A percentile compares a stretch with the other conserved stretches of the same genome.
phyloP scores from a whole-genome alignment of 1,139 yeast species.

The Yamadazyma taylorii region DNA sequence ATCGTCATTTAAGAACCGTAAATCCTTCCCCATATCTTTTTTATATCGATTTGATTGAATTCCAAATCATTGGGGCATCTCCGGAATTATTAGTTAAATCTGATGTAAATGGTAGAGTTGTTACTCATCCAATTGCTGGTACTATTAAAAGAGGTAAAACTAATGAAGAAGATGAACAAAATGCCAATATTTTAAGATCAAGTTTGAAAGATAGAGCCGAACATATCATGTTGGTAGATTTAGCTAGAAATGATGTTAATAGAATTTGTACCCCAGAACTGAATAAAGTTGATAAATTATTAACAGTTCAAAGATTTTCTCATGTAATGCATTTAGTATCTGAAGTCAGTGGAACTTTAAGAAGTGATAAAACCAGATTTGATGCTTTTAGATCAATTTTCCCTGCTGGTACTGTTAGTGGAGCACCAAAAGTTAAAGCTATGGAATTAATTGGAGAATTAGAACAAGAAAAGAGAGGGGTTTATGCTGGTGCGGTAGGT shows the following conservation, averaged over 20 bases:
- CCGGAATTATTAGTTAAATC: conserved; percentile 90
- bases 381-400: conserved; percentile 96
- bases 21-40: conserved; percentile 97
- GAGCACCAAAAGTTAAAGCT: conserved; percentile 96
- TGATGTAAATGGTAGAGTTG: conserved; percentile 67
- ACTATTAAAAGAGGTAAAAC: conserved; percentile 90
- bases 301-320: conserved; percentile 91
- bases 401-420: conserved; percentile 98
- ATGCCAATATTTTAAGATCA: conserved; percentile 72
- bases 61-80: conserved; percentile 95
- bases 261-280: conserved; percentile 87
- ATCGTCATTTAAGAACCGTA: conserved; percentile 89
- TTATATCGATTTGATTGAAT: conserved; percentile 86
- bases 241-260: conserved; percentile 94
- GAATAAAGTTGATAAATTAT: conserved; percentile 81
- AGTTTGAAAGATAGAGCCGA: conserved; percentile 94
- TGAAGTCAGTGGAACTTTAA: conserved; percentile 87
- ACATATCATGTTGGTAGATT: conserved; percentile 96
- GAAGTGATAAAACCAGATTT: conserved; percentile 82
- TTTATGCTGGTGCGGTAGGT: conserved; percentile 99
- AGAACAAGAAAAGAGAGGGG: conserved; percentile 91
- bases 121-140: conserved; percentile 98
- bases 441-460: conserved; percentile 92
- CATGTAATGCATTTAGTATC: conserved; percentile 97
- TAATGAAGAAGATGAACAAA: conserved; percentile 82